Conservation (phyloP, 768 basidiomycete species). For the Tricholoma hemisulphureum region DNA sequence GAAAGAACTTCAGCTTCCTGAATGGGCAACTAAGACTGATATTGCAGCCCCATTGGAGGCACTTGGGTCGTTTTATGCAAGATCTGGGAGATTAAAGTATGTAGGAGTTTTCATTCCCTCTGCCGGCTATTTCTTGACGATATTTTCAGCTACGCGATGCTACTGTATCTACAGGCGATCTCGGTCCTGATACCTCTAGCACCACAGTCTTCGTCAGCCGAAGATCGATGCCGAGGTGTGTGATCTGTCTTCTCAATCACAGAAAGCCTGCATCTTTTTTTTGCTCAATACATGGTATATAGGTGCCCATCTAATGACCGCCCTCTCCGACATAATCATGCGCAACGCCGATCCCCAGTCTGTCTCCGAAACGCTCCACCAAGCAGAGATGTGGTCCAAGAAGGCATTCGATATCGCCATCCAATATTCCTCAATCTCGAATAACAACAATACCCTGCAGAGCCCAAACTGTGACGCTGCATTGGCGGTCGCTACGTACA, state of each 20-base stretch:
- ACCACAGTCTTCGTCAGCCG: slow-evolving; percentile 33
- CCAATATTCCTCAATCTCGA: slow-evolving; percentile 17
- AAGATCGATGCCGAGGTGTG: slow-evolving; percentile 62
- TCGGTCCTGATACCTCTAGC: slow-evolving; percentile 55
- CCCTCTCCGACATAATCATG: slow-evolving; percentile 43
- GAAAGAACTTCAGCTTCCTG: slow-evolving; percentile 54
- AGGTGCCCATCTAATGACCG: slow-evolving; percentile 50
- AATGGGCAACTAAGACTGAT: slow-evolving; percentile 59
- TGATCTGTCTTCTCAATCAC: not conserved
- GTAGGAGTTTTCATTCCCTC: slow-evolving; percentile 17
- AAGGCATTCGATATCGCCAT: slow-evolving; percentile 42
- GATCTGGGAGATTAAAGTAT: slow-evolving; percentile 55
- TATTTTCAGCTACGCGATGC: slow-evolving; percentile 53
- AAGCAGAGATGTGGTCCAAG: slow-evolving; percentile 63
- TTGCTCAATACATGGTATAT: not conserved
- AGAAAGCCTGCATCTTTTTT: not conserved
- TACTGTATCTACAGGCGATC: slow-evolving; percentile 65
- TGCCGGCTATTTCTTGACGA: slow-evolving; percentile 3
- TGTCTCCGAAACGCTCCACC: slow-evolving; percentile 32
- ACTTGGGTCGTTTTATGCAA: slow-evolving; percentile 59
- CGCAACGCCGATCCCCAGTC: slow-evolving; percentile 24
- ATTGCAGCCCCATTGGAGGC: slow-evolving; percentile 69
- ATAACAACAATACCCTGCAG: slow-evolving; percentile 5
- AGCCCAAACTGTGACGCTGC: slow-evolving; percentile 50
- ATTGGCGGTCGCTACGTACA: slow-evolving; percentile 58